These are phyloP conservation scores for Nitzschia palea DNA, from an alignment of 108 stramenopile genomes.

Conservation along the genomic window DNA sequence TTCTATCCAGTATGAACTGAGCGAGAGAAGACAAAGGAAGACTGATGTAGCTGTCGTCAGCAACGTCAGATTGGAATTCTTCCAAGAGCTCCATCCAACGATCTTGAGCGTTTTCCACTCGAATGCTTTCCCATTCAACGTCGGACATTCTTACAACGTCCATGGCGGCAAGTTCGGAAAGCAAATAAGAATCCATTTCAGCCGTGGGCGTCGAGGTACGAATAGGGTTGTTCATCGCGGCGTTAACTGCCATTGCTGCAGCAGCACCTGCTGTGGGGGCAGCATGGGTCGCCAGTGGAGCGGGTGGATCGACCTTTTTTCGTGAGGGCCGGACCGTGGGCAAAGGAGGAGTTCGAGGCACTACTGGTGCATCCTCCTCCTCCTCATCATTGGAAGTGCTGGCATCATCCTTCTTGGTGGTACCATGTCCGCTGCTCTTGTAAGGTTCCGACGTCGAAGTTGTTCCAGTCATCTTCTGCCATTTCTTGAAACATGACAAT, in stretches of 20 bases:
- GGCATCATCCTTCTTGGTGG: conserved; percentile 3
- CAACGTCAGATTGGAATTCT: conserved; percentile 33
- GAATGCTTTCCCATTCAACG: conserved; percentile 33
- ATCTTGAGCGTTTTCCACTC: conserved; percentile 29
- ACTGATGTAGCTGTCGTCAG: conserved; percentile 21
- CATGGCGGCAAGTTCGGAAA: conserved; percentile 11
- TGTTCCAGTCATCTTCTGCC: conserved; percentile 43
- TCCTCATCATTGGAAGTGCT: not conserved
- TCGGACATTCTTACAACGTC: conserved; percentile 14
- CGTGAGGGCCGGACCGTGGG: not conserved
- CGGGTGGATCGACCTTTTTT: not conserved
- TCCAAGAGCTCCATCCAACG: conserved; percentile 53
- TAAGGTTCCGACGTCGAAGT: not conserved
- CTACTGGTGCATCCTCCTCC: no score
- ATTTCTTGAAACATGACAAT: conserved; percentile 66
- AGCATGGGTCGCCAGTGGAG: not conserved
- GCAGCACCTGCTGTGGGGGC: not conserved
- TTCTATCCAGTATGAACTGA: conserved; percentile 30
- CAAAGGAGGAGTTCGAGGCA: no score
- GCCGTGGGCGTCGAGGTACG: not conserved
- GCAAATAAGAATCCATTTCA: conserved; percentile 26
- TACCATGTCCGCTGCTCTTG: not conserved
- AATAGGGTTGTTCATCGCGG: not conserved
- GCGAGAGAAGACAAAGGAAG: conserved; percentile 37
- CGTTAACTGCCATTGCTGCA: not conserved